Evolutionary conservation across 768 basidiomycete species (phyloP).

Genomic region (Leccinum boreale): DNA sequence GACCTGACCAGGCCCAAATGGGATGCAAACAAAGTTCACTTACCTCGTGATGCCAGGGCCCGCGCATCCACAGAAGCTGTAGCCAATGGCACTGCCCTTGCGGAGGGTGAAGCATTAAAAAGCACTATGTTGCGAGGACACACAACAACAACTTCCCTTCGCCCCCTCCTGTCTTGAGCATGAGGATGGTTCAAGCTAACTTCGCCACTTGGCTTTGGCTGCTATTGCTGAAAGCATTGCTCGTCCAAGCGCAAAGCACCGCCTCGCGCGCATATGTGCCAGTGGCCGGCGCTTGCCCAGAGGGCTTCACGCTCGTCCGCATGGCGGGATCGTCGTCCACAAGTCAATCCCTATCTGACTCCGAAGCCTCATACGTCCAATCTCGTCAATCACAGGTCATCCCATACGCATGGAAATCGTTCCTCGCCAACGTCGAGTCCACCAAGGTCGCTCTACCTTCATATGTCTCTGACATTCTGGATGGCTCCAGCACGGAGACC

Average conservation of each 20-base stretch:
- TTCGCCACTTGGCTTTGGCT: slow-evolving; percentile 12
- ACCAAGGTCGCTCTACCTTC: slow-evolving; percentile 29
- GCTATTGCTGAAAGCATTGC: not conserved
- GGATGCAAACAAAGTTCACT: not conserved
- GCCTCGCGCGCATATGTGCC: slow-evolving; percentile 28
- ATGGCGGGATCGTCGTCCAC: slow-evolving; percentile 19
- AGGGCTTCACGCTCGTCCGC: slow-evolving; percentile 28
- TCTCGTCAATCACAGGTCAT: slow-evolving; percentile 34
- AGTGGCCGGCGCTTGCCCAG: slow-evolving; percentile 15
- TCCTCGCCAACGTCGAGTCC: slow-evolving; percentile 37
- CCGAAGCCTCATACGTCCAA: slow-evolving; percentile 37
- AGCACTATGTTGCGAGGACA: not conserved
- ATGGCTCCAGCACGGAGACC: slow-evolving; percentile 14
- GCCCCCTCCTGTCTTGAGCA: not conserved
- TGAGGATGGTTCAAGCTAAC: not conserved
- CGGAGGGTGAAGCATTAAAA: not conserved
- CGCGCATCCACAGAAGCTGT: not conserved
- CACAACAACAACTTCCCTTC: not conserved
- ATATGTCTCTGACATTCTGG: slow-evolving; percentile 34
- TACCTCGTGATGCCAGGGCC: not conserved
- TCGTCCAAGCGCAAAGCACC: slow-evolving; percentile 19
- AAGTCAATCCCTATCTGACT: slow-evolving; percentile 34
- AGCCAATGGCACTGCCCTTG: not conserved
- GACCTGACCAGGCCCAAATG: not conserved
- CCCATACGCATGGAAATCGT: slow-evolving; percentile 38